These are phyloP conservation scores for Penicillium sp. DNA, from an alignment of 2,329 filamentous ascomycete genomes.

Conservation along the genomic window DNA sequence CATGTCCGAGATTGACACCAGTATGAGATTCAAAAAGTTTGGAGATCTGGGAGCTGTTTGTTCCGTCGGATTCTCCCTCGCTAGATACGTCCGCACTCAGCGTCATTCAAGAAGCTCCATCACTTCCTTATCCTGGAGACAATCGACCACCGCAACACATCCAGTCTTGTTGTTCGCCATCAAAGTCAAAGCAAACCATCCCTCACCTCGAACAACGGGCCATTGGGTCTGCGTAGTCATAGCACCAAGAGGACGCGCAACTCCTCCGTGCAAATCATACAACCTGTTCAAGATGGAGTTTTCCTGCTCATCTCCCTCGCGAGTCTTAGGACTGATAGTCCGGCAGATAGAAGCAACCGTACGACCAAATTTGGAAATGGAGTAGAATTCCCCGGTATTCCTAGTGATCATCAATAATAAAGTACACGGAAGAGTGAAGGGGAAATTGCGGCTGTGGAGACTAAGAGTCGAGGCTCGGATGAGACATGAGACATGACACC, in stretches of 20 bases:
- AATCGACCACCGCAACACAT: slow-evolving; percentile 31
- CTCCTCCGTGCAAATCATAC: slow-evolving; percentile 32
- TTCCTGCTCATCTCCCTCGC: slow-evolving; percentile 21
- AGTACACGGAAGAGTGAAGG: background rate
- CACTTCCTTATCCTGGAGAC: slow-evolving; percentile 34
- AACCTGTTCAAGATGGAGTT: slow-evolving; percentile 29
- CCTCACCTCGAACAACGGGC: slow-evolving; percentile 47
- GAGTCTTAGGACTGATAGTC: slow-evolving; percentile 30
- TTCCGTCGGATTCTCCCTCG: slow-evolving; percentile 17
- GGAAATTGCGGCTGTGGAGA: background rate
- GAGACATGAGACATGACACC: background rate
- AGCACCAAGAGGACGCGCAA: slow-evolving; percentile 39
- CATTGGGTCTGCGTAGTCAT: slow-evolving; percentile 46
- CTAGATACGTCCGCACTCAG: slow-evolving; percentile 20
- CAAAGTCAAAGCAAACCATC: slow-evolving; percentile 47
- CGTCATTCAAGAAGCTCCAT: slow-evolving; percentile 31
- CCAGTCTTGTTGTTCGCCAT: slow-evolving; percentile 39
- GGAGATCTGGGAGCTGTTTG: slow-evolving; percentile 23
- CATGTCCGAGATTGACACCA: too few relatives aligned
- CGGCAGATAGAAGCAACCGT: slow-evolving; percentile 44
- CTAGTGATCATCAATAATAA: too few relatives aligned
- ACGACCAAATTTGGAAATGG: too few relatives aligned
- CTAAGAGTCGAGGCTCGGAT: background rate
- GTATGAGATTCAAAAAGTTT: too few relatives aligned
- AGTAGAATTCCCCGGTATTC: too few relatives aligned